Evolutionary conservation across 2,329 filamentous ascomycete species (phyloP).

Genomic region (Onygenales sp.): DNA sequence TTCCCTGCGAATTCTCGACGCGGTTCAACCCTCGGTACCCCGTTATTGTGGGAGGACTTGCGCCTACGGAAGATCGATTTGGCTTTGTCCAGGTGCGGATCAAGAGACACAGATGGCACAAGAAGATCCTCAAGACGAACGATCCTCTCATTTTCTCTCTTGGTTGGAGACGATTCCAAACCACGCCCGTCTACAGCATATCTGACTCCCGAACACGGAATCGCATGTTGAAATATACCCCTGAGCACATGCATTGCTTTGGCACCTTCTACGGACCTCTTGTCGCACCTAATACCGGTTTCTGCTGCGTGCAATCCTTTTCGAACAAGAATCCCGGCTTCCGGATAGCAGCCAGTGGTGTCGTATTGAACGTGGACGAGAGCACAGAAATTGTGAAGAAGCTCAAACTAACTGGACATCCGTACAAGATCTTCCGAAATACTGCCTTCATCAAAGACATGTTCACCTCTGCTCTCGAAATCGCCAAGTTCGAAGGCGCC

Average conservation of each 20-base stretch:
- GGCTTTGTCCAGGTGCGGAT: constrained; percentile 93
- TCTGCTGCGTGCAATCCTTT: constrained; percentile 86
- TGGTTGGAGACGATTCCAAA: constrained; percentile 92
- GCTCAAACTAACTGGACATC: constrained; percentile 85
- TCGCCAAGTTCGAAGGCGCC: constrained; percentile 96
- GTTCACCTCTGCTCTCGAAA: constrained; percentile 87
- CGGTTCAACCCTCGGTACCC: constrained; percentile 76
- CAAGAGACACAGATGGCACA: constrained; percentile 97
- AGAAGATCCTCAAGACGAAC: constrained; percentile 97
- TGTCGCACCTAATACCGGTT: constrained; percentile 90
- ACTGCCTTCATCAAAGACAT: constrained; percentile 98
- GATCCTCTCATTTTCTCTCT: constrained; percentile 95
- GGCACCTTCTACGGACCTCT: constrained; percentile 91
- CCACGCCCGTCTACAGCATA: constrained; percentile 85
- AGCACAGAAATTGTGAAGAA: constrained; percentile 98
- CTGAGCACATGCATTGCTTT: constrained; percentile 99
- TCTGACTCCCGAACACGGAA: constrained; percentile 89
- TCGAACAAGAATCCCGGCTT: constrained; percentile 79
- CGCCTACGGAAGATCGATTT: constrained; percentile 88
- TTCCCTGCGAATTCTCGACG: constrained; percentile 81
- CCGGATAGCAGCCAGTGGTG: constrained; percentile 87
- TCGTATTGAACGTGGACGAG: constrained; percentile 88
- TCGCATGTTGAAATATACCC: constrained; percentile 97
- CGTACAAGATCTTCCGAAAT: constrained; percentile 99
- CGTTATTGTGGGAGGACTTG: constrained; percentile 81